A percentile compares a stretch with the other conserved stretches of the same genome.
Evolutionary conservation across 23 red algal genomes (phyloP).

Genomic region (Pyropia yezoensis): DNA sequence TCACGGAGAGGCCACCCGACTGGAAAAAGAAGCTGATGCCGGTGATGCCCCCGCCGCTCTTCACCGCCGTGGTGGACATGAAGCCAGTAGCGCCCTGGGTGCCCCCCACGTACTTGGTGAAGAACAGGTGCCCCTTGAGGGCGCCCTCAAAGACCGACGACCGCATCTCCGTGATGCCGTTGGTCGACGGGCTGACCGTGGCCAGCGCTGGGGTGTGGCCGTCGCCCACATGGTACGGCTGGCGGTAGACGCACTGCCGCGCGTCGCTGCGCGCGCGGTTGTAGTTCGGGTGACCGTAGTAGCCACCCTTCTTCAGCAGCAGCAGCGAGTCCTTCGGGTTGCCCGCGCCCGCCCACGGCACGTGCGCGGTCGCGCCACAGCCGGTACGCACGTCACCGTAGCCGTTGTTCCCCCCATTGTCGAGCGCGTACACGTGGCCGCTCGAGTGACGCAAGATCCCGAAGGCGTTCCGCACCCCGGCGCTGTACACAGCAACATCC

Average conservation of each 20-base stretch:
- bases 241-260: conserved; percentile 32
- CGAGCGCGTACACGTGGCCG: conserved; percentile 30
- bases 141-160: conserved; percentile 28
- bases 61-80: background rate
- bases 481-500: conserved; percentile 22
- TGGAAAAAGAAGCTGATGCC: too few species aligned
- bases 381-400: conserved; percentile 30
- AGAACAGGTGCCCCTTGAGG: conserved; percentile 30
- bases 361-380: conserved; percentile 23
- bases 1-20: too few species aligned
- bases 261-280: conserved; percentile 42
- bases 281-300: conserved; percentile 65
- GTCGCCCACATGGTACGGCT: background rate
- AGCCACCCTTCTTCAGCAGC: conserved; percentile 13
- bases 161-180: conserved; percentile 38
- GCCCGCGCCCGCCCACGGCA: background rate
- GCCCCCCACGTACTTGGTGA: conserved; percentile 37
- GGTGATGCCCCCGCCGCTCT: background rate
- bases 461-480: conserved; percentile 37
- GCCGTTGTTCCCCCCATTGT: conserved; percentile 59
- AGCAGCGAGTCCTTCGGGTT: conserved; percentile 24
- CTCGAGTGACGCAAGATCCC: conserved; percentile 29
- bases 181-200: conserved; percentile 27
- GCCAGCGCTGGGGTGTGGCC: conserved; percentile 19
- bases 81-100: conserved; percentile 18